Base-by-base conservation (phyloP, 108 stramenopile genomes). In the Skeletonema menzelii region DNA sequence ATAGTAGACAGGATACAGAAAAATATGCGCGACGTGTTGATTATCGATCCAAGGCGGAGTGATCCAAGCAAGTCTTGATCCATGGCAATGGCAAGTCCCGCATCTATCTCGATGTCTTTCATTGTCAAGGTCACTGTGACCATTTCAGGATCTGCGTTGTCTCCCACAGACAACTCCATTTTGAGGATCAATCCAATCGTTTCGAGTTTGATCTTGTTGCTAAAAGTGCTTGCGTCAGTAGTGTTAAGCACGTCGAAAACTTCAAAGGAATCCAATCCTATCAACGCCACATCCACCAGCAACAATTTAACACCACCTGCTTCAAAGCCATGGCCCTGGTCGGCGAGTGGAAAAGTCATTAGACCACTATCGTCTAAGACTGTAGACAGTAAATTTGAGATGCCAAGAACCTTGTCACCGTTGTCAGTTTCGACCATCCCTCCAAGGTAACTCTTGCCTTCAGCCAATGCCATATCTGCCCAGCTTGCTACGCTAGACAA, bases 241-340 rank as follows among this genome's bases (percentile, higher is more conserved):
- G 65, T 53, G 35, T 87, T 76, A 8, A 91, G 32, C 1, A 84
- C 62, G 26, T 84, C 63, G 46, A 88, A 77, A 11, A 44, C 13
- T 17, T 80, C 59, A 31, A 91, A 74, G 0, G 84, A 84, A 67
- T 91, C 87, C 12, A 91, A 62, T 19, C 90, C 90, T 27, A 63
- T 22, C 56, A 91, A 59, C 17, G 74, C 59, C 11, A 87, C 67
- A 65, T 84, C 78, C 32, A 70, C 72, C 20, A 88, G 11, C 31
- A 75, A 69, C 13, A 87, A 67, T 38, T 37, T 40, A 2, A 77
- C 72, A 11, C 80, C 87, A 20, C 70, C 69, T 17, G 72, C 68
- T 4, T 74, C 77, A 34, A 86, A 65, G 15, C 72, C 63, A 31
- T 83, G 34, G 14, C 69, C 59, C 35, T 85, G 27, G 44, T 85